A percentile compares a stretch with the other conserved stretches of the same genome.
Evolutionary conservation across 805 yeast species (phyloP).

Genomic region (Naumovozyma castellii): DNA sequence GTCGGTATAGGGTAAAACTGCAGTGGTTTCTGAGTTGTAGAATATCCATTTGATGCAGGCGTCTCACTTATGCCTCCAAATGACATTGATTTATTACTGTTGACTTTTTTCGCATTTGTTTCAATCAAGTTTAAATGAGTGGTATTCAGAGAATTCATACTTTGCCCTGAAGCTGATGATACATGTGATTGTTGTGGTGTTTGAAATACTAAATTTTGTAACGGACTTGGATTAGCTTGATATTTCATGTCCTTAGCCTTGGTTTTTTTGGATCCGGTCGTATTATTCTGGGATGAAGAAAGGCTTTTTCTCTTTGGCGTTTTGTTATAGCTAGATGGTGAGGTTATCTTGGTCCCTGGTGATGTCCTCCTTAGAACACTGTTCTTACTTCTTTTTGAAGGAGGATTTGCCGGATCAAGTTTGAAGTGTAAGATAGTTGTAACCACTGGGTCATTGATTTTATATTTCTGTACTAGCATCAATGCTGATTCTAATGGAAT

Average conservation of each 20-base stretch:
- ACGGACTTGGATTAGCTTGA: slow-evolving; percentile 26
- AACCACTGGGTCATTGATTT: slow-evolving; percentile 41
- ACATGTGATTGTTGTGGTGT: slow-evolving; percentile 24
- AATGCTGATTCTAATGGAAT: slow-evolving; percentile 61
- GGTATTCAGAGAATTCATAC: not conserved
- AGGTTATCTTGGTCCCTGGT: slow-evolving; percentile 25
- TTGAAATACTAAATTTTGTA: slow-evolving; percentile 27
- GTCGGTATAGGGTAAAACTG: slow-evolving; percentile 28
- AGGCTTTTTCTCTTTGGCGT: slow-evolving; percentile 23
- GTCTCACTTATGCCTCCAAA: slow-evolving; percentile 3
- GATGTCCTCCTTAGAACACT: slow-evolving; percentile 25
- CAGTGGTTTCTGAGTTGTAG: slow-evolving; percentile 29
- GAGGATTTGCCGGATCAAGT: slow-evolving; percentile 39
- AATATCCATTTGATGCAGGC: slow-evolving; percentile 13
- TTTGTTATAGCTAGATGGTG: slow-evolving; percentile 29
- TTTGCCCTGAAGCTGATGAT: slow-evolving; percentile 1
- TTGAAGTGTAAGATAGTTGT: slow-evolving; percentile 44
- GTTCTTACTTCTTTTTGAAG: slow-evolving; percentile 34
- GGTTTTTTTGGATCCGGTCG: slow-evolving; percentile 3
- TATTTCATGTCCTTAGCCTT: slow-evolving; percentile 6
- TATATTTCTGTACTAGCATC: slow-evolving; percentile 43
- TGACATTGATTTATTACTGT: not conserved
- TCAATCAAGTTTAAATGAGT: slow-evolving; percentile 1
- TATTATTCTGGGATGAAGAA: slow-evolving; percentile 1
- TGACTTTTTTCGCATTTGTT: not conserved